Base-by-base conservation (phyloP, 23 red algal genomes). In the Agarophyton chilense region DNA sequence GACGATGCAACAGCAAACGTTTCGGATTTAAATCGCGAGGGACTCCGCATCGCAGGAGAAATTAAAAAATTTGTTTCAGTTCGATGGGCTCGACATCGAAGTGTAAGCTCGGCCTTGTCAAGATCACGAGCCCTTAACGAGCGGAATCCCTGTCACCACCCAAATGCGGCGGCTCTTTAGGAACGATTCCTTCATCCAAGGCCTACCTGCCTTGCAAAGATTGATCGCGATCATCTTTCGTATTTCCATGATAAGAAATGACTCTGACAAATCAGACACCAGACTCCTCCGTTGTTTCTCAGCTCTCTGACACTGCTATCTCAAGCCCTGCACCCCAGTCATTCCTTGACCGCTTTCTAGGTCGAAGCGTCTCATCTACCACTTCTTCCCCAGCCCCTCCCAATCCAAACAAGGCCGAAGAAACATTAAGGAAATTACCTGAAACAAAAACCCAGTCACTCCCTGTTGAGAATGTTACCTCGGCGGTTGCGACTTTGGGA, bases 341-440 rank as follows among this genome's bases (percentile, higher is more conserved):
- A 5, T 74, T 74, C 17, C 32, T 74, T 18, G 25, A 18, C 43
- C 68, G 68, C 33, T 74, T 74, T 47, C 68, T 74, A 46, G 68
- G 68, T 74, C 68, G 68, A 74, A 74, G 68, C 25, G 2, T 25
- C 25, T 45, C 68, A 1, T 26, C 38, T 29, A 25, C 41, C 29
- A 74, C 4, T 74, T 47, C 21, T 16, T 33, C 68, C 32, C n/a
- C n/a, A 2, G 18, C 24, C 10, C 14, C 40, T 35, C 8, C 41
- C 1, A 74, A 4, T 74, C 25, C 33, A 5, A 74, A 11, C 38
- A 74, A 43, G 26, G 8, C 41, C 38, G 40, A 74, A 12, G 41
- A 74, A 14, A 11, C 38, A 47, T 6, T 14, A 9, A 14, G 9
- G 5, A 10, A 29, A 43, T 46, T 46, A 39, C n/a, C 68, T 49